Base-by-base conservation (phyloP, 306 rosid species). In the Hippophae rhamnoides region DNA sequence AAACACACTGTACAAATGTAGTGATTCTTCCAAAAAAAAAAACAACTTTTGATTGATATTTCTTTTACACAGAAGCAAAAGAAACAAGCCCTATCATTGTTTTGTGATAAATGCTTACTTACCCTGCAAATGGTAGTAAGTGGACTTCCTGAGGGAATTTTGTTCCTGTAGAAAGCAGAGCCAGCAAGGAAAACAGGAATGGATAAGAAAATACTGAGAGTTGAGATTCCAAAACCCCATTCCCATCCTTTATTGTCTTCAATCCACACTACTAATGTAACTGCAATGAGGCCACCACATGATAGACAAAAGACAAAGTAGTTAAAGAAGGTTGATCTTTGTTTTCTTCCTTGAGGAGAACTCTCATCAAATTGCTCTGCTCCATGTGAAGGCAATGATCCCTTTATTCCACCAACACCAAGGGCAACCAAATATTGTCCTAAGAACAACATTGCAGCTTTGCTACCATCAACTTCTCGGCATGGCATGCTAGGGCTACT, bases 331-430 rank as follows among this genome's bases (percentile, higher is more conserved):
- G 83, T 8, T 25, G 95, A 82, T 47, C 95, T 80, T 68, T 69
- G 76, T 72, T 72, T 79, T 70, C 93, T 74, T 58, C 89, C 93
- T 31, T 78, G 74, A 51, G 59, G 50, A 4, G 76, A 81, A 13
- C 64, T 65, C 48, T 89, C 89, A 47, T 89, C 93, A 70, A 84
- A 86, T 59, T 89, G 93, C 62, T 84, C 87, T 13, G 95, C 95
- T 3, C 94, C 97, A 56, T 86, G 94, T 41, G 94, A 78, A 47
- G 89, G 94, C 58, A 90, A 84, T 25, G 95, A 73, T 11, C 97
- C 95, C 80, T 86, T 90, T 62, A 86, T 86, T 43, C 94, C 95
- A 13, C 97, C 97, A 43, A 90, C 97, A 8, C 97, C 95, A 1
- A 86, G 67, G 7, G 95, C 97, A 76, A 76, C 89, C 45, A 84